Conservation (phyloP, 306 rosid species). For the Senna siamea region DNA sequence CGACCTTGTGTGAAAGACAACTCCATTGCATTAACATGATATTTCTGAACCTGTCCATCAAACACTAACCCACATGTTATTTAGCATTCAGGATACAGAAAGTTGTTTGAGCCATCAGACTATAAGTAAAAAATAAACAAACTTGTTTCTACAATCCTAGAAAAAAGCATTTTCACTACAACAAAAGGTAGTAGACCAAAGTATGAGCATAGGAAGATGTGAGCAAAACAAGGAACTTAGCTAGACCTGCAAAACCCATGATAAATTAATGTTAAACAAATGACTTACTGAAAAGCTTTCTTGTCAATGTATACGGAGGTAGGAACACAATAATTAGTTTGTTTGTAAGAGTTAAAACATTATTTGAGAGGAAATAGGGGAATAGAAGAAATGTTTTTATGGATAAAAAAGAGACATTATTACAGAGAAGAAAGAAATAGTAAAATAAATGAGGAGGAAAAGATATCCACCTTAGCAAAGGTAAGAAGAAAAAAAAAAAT, state of each 20-base stretch:
- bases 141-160: neutral
- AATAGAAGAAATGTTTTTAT: neutral
- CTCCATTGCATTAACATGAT: constrained; percentile 78
- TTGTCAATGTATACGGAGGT: neutral
- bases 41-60: constrained; percentile 80
- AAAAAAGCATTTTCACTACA: constrained; percentile 1
- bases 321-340: neutral
- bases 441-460: neutral
- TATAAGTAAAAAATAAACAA: neutral
- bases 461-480: neutral
- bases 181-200: neutral
- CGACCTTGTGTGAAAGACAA: constrained; percentile 97
- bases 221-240: neutral
- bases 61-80: constrained; percentile 45
- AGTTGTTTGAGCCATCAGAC: neutral
- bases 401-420: neutral
- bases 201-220: neutral
- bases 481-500: neutral
- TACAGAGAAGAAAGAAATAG: neutral
- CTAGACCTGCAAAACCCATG: neutral
- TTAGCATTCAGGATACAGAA: constrained; percentile 29
- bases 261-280: neutral
- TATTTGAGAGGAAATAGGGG: neutral
- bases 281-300: neutral
- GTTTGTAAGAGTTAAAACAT: neutral